Conservation (phyloP, 1,284 basidiomycete species). For the Ustanciosporium gigantosporum region DNA sequence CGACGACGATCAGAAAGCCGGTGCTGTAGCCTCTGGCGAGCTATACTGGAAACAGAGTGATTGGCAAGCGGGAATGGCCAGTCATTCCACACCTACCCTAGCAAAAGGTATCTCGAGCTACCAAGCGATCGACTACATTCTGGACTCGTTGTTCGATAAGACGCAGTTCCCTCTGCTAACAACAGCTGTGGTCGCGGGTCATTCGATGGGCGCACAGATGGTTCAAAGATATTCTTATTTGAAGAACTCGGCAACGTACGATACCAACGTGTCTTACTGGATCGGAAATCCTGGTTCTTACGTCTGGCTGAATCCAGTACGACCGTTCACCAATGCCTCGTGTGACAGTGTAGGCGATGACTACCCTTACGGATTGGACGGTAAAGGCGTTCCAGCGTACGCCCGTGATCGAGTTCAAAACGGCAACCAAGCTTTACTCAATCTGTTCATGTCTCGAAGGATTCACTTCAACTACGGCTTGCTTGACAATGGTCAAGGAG, state of each 20-base stretch:
- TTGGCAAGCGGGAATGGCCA: slow-evolving; percentile 48
- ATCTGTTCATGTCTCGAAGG: slow-evolving; percentile 33
- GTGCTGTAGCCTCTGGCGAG: slow-evolving; percentile 34
- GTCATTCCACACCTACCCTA: slow-evolving; percentile 24
- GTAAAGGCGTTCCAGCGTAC: slow-evolving; percentile 28
- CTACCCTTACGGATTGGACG: slow-evolving; percentile 49
- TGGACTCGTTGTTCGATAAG: slow-evolving; percentile 47
- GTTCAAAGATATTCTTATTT: slow-evolving; percentile 44
- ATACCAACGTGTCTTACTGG: slow-evolving; percentile 47
- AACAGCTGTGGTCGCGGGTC: slow-evolving; percentile 45
- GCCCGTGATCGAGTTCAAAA: slow-evolving; percentile 38
- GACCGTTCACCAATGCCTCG: slow-evolving; percentile 23
- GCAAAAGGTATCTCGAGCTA: slow-evolving; percentile 24
- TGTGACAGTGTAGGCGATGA: slow-evolving; percentile 26
- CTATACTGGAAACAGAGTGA: slow-evolving; percentile 43
- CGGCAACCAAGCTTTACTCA: slow-evolving; percentile 24
- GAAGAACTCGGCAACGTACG: slow-evolving; percentile 41
- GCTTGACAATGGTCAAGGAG: slow-evolving; percentile 53
- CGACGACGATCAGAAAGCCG: slow-evolving; percentile 24
- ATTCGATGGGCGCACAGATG: slow-evolving; percentile 56
- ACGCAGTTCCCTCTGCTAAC: slow-evolving; percentile 43
- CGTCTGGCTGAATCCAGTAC: slow-evolving; percentile 34
- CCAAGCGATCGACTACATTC: slow-evolving; percentile 44
- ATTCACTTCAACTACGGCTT: slow-evolving; percentile 51
- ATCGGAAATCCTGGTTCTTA: slow-evolving; percentile 53